These are phyloP conservation scores for Paecilomyces sp. DNA, from an alignment of 2,329 filamentous ascomycete genomes.

Conservation along the genomic window DNA sequence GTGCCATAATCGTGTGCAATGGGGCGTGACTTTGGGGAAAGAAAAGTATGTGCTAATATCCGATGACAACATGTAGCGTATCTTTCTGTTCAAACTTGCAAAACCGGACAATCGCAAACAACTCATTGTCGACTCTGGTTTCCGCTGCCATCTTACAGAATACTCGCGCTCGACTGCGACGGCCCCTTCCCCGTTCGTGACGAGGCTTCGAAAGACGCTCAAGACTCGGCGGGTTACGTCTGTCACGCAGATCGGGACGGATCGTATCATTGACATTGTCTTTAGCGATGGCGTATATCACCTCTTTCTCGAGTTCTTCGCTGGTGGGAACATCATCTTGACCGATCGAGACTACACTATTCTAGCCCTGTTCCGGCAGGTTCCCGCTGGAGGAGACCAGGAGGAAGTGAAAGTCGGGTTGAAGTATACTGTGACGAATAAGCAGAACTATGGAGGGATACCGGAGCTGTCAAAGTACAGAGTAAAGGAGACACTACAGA, in stretches of 20 bases:
- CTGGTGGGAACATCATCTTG: slow-evolving; percentile 87
- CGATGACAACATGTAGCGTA: slow-evolving; percentile 48
- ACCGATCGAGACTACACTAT: slow-evolving; percentile 81
- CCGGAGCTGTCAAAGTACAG: slow-evolving; percentile 69
- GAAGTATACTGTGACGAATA: slow-evolving; percentile 70
- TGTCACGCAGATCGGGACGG: slow-evolving; percentile 81
- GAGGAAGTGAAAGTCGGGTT: slow-evolving; percentile 73
- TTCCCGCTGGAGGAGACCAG: slow-evolving; percentile 73
- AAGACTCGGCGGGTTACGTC: slow-evolving; percentile 78
- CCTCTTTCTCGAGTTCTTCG: slow-evolving; percentile 92
- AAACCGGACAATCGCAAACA: slow-evolving; percentile 86
- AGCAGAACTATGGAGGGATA: slow-evolving; percentile 74
- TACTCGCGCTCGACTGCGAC: slow-evolving; percentile 83
- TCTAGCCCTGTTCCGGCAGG: slow-evolving; percentile 69
- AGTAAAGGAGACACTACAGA: slow-evolving; percentile 61
- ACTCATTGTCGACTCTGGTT: slow-evolving; percentile 87
- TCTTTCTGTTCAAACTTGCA: slow-evolving; percentile 90
- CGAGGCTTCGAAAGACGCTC: slow-evolving; percentile 75
- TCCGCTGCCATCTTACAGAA: slow-evolving; percentile 87
- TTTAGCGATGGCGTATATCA: slow-evolving; percentile 89
- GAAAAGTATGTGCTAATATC: background rate
- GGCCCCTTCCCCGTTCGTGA: slow-evolving; percentile 77
- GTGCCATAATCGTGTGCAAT: background rate
- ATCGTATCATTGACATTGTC: slow-evolving; percentile 83
- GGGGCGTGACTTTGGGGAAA: too few species aligned